Evolutionary conservation across 192 early-diverging fungal species (phyloP).

Genomic region (Coemansia sp.): DNA sequence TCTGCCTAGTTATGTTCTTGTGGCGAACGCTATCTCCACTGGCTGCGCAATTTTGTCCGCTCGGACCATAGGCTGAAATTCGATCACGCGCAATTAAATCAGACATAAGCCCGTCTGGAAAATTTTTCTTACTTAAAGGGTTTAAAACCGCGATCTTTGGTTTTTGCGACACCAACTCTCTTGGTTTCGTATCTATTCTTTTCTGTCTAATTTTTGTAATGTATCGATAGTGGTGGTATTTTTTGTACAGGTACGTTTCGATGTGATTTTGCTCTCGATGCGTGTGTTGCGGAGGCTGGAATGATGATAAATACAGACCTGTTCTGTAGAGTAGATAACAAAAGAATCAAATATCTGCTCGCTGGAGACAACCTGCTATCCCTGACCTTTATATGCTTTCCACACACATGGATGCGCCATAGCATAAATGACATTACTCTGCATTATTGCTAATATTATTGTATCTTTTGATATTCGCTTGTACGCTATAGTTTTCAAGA

Average conservation of each 20-base stretch:
- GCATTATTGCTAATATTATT: neutral
- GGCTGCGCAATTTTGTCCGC: neutral
- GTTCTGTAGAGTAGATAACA: constrained; percentile 46
- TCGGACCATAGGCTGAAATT: neutral
- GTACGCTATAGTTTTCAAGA: neutral
- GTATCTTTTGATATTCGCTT: neutral
- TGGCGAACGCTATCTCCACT: neutral
- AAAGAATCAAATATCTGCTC: constrained; percentile 38
- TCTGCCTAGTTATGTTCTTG: neutral
- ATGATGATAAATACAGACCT: constrained; percentile 54
- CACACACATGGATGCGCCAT: neutral
- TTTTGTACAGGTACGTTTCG: constrained; percentile 18
- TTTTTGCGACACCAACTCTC: neutral
- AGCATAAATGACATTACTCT: neutral
- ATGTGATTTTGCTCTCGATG: neutral
- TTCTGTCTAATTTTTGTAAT: neutral
- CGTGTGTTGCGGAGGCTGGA: neutral
- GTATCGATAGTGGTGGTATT: neutral
- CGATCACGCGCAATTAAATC: neutral
- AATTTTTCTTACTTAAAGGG: neutral
- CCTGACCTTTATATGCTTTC: constrained; percentile 20
- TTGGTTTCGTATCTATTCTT: constrained; percentile 1
- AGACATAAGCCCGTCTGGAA: neutral
- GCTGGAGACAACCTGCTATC: constrained; percentile 40
- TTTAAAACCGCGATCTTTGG: neutral